Conservation (phyloP, 192 early-diverging fungal genomes). For the Coemansia furcata region DNA sequence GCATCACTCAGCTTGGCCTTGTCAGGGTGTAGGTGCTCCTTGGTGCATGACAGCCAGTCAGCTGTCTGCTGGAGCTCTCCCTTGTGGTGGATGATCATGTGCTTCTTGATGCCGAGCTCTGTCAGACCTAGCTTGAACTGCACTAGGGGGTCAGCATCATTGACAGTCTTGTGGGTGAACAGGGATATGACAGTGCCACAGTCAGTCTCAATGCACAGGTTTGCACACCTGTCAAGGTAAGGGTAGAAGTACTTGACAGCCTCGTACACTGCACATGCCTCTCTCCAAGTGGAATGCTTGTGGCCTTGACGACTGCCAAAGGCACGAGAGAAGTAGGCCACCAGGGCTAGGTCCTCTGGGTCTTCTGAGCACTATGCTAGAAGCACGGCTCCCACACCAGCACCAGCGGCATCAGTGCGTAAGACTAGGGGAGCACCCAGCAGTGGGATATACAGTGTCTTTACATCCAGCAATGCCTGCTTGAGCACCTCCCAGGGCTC, state of each 20-base stretch:
- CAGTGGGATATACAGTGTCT: conserved; percentile 13
- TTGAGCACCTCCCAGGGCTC: conserved; percentile 9
- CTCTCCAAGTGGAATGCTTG: conserved; percentile 14
- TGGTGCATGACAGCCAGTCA: too few relatives aligned
- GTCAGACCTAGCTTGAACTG: too few relatives aligned
- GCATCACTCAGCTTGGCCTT: too few relatives aligned
- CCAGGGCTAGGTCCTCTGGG: conserved; percentile 7
- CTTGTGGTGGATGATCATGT: too few relatives aligned
- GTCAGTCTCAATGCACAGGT: conserved; percentile 27
- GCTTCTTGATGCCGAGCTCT: too few relatives aligned
- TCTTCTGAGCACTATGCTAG: conserved; percentile 11
- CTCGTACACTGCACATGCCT: conserved; percentile 15
- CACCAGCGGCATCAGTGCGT: conserved; percentile 16
- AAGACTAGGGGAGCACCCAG: conserved; percentile 18
- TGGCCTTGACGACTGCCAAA: conserved; percentile 19
- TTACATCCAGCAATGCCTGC: conserved; percentile 3
- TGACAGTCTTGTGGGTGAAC: too few relatives aligned
- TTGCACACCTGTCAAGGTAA: conserved; percentile 21
- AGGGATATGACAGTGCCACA: conserved; percentile 1
- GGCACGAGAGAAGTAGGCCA: conserved; percentile 16
- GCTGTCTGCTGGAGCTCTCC: too few relatives aligned
- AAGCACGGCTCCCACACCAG: conserved; percentile 21
- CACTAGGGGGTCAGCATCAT: too few relatives aligned
- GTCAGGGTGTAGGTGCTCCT: too few relatives aligned
- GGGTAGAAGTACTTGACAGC: conserved; percentile 27